phyloP scores from a whole-genome alignment of 768 basidiomycete species.

The Mycena maculata region DNA sequence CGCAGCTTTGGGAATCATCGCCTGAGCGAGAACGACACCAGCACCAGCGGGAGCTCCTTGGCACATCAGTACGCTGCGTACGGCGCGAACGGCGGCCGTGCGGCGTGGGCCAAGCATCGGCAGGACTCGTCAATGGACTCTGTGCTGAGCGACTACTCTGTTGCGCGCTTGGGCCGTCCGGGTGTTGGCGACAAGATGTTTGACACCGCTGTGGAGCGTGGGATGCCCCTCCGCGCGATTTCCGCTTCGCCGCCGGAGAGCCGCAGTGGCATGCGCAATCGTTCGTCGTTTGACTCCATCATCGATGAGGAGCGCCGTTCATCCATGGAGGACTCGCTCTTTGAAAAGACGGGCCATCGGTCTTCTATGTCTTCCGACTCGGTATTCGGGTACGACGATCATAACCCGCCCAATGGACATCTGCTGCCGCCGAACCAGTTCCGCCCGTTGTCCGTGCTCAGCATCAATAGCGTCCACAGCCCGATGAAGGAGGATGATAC shows the following conservation, averaged over 20 bases:
- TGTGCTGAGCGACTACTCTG: slow-evolving; percentile 71
- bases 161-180: slow-evolving; percentile 69
- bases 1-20: slow-evolving; percentile 65
- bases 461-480: slow-evolving; percentile 59
- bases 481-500: slow-evolving; percentile 79
- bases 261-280: slow-evolving; percentile 44
- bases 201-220: slow-evolving; percentile 62
- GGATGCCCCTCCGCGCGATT: slow-evolving; percentile 69
- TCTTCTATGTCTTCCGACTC: slow-evolving; percentile 68
- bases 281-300: slow-evolving; percentile 72
- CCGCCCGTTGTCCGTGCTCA: slow-evolving; percentile 74
- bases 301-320: slow-evolving; percentile 62
- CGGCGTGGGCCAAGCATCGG: slow-evolving; percentile 69
- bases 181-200: slow-evolving; percentile 92
- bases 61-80: slow-evolving; percentile 66
- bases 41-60: slow-evolving; percentile 66
- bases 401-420: slow-evolving; percentile 46
- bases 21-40: slow-evolving; percentile 63
- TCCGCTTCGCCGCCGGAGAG: slow-evolving; percentile 73
- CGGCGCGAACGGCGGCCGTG: slow-evolving; percentile 65
- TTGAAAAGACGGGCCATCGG: slow-evolving; percentile 69
- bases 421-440: slow-evolving; percentile 63
- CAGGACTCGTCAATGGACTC: slow-evolving; percentile 74
- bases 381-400: slow-evolving; percentile 67
- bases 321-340: slow-evolving; percentile 64